Base-by-base conservation (phyloP, 108 stramenopile genomes). In the Nitzschia sp. region DNA sequence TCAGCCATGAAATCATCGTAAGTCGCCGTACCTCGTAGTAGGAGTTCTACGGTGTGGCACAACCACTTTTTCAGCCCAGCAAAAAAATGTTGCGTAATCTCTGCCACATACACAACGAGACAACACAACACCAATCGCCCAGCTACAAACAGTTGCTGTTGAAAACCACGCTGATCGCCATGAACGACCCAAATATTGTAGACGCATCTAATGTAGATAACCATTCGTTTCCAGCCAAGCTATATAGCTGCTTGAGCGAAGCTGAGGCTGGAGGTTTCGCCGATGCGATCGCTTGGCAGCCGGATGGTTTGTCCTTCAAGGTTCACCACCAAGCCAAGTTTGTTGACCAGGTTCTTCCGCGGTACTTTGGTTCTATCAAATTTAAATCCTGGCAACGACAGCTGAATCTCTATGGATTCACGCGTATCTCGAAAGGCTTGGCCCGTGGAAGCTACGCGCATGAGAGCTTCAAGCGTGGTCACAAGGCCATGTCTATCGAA, bases 301-400 rank as follows among this genome's bases (percentile, higher is more conserved):
- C 77, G 41, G 78, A 77, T 38, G 86, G 86, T 24, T 65, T 78
- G 37, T 67, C 75, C 24, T 86, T 86, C 56, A 71, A 77, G 22
- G 71, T 84, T 21, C 78, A 78, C 52, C 57, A 80, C 7, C 73
- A 72, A 7, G 50, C 70, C 42, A 65, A 51, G 21, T 85, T 87
- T 48, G 78, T 65, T 10, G 53, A 65, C 10, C 20, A 78, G 17
- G 59, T 91, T 48, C 81, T 95, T 83, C 57, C 42, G 24, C 67
- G 48, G 17, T 87, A 82, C 54, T 85, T 87, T 53, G 46, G 57
- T 29, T 80, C 81, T 7, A 77, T 71, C 41, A 83, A 80, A 51
- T 82, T 64, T 53, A 74, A 76, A 15, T 77, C 75, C 34, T 93
- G 90, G 46, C 87, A 87, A 54, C 72, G 92, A 21, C 88, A 93